Evolutionary conservation across 805 yeast species (phyloP), one percentile per base, ranked within the genome.

Genomic region (Metschnikowia proteae): DNA sequence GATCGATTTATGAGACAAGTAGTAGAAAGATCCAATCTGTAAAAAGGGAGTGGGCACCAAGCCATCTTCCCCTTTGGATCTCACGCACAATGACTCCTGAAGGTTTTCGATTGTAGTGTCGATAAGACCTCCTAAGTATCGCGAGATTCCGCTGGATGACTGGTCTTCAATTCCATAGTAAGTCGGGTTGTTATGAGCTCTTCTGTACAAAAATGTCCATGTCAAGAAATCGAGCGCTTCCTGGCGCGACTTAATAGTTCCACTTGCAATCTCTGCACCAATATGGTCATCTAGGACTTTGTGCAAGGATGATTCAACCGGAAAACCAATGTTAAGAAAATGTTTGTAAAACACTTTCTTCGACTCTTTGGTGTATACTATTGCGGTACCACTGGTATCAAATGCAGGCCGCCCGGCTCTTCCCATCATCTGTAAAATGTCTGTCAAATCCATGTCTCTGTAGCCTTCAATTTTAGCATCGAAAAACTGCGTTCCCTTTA

Each of bases 1-100:
- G 53, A 94, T 80, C 0, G 98, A 91, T 64, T 82, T 82, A 66
- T 94, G 98, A 1, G 97, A 89, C 59, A 94, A 75, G 70, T 94
- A 94, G 67, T 94, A 94, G 68, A 86, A 94, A 1, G 97, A 89
- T 1, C 96, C 79, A 36, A 94, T 88, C 53, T 82, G 80, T 67
- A 94, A 75, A 63, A 82, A 90, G 17, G 96, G 88, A 0, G 98
- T 90, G 6, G 96, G 78, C 31, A 83, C 59, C 26, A 71, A 66
- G 44, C 72, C 75, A 41, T 76, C 77, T 22, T 74, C 76, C 1
- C 81, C 80, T 10, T 66, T 62, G 3, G 74, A 46, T 3, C 66
- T 58, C 6, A 90, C 78, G 75, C 97, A 91, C 54, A 78, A 79
- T 0, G 97, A 88, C 48, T 82, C 85, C 28, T 70, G 73, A 53